Evolutionary conservation across 1,284 basidiomycete genomes (phyloP), one percentile per base, ranked within the genome.

Genomic region (Anthracocystis panici-leucophaei): DNA sequence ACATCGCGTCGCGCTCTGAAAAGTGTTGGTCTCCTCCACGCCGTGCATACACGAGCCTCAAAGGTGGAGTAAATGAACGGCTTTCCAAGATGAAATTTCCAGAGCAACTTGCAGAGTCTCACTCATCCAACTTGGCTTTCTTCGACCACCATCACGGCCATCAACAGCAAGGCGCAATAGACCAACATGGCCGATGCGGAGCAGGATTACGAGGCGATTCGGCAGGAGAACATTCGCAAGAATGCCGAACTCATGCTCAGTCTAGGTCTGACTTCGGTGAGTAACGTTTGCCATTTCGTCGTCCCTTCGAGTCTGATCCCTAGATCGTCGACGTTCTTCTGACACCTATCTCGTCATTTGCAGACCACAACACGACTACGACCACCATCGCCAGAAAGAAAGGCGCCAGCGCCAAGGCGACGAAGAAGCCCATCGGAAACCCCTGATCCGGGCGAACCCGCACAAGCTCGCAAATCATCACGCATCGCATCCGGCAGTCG

Each of bases 191-290:
- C 58, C 40, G 77, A 78, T 33, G 6, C 57, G 7, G 78, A 69
- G 29, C 63, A 59, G 27, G 75, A 74, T 41, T 81, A 80, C 45
- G 79, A 81, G 48, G 64, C 65, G 33, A 53, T 67, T 20, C 62
- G 87, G 44, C 77, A 82, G 46, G 79, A 82, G 46, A 87, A 86
- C 67, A 87, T 87, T 40, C 77, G 80, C 80, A 84, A 79, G 73
- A 85, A 80, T 65, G 59, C 75, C 50, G 65, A 64, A 51, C 53
- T 82, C 44, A 56, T 81, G 59, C 79, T 66, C 33, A 75, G 59
- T 57, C 65, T 83, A 0, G 75, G 76, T 21, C 61, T 79, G 31
- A 46, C 63, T 21, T 44, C 58, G 21, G 67, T 70, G n/a, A 64
- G 73, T 65, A 27, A 48, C n/a, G 29, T 35, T 33, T 18, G 38